Conservation (phyloP, 495 filamentous ascomycete species). For the Penicillium pulvis region DNA sequence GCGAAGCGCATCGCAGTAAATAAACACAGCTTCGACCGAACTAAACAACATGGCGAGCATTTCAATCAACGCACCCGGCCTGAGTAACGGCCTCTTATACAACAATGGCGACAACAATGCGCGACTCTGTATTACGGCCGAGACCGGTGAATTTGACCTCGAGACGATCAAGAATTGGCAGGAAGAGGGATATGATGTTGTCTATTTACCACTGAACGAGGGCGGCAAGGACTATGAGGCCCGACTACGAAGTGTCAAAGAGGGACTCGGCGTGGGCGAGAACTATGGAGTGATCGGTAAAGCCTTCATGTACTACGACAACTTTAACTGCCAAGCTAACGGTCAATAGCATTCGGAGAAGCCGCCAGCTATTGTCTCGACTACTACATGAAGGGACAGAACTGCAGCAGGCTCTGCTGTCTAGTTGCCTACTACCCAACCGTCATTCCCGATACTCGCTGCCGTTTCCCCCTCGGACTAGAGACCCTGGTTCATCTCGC, state of each 20-base stretch:
- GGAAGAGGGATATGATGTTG: conserved; percentile 66
- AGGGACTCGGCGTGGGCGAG: conserved; percentile 49
- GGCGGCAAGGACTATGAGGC: conserved; percentile 56
- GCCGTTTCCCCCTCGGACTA: conserved; percentile 50
- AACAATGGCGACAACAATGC: conserved; percentile 49
- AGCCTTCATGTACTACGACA: conserved; percentile 8
- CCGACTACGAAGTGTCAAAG: conserved; percentile 46
- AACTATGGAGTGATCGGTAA: conserved; percentile 54
- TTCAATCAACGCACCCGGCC: conserved; percentile 41
- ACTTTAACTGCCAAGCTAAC: conserved; percentile 3
- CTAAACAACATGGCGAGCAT: conserved; percentile 35
- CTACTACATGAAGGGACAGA: conserved; percentile 51
- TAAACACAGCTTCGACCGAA: not conserved
- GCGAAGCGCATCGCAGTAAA: conserved; percentile 1
- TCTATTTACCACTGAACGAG: conserved; percentile 58
- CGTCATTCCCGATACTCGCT: conserved; percentile 49
- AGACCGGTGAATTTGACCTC: conserved; percentile 61
- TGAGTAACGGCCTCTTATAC: conserved; percentile 41
- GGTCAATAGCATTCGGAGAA: conserved; percentile 53
- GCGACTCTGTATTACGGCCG: conserved; percentile 64
- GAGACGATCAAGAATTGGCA: conserved; percentile 59
- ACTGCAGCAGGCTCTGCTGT: conserved; percentile 46
- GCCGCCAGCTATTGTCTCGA: conserved; percentile 61
- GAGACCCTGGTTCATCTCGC: conserved; percentile 58
- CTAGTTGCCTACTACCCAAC: conserved; percentile 65